Conservation (phyloP, 352 stramenopile genomes). For the Phytophthora sp. region DNA sequence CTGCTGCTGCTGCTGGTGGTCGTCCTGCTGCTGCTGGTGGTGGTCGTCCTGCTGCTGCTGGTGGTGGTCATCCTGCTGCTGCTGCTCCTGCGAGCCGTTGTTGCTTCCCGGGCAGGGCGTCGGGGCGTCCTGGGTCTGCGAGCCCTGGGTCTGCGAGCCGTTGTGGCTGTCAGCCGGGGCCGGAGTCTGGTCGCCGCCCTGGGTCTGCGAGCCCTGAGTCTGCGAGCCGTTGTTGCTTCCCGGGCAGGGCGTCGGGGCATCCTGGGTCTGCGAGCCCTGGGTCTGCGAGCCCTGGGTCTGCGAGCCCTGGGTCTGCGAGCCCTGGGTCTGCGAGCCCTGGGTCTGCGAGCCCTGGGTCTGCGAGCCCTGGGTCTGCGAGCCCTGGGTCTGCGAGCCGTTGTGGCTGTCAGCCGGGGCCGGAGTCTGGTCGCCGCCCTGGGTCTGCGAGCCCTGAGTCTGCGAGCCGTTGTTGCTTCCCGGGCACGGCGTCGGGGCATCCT, state of each 20-base stretch:
- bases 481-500: constrained; percentile 1
- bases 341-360: too few species aligned
- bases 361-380: too few species aligned
- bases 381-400: not conserved
- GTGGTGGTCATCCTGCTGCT: constrained; percentile 5
- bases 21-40: constrained; percentile 6
- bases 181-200: constrained; percentile 6
- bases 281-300: too few species aligned
- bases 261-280: too few species aligned
- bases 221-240: constrained; percentile 12
- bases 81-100: constrained; percentile 9
- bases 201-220: constrained; percentile 1
- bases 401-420: constrained; percentile 3
- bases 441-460: constrained; percentile 6
- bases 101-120: constrained; percentile 8
- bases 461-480: constrained; percentile 13
- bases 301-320: too few species aligned
- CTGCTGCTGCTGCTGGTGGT: constrained; percentile 12
- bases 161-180: constrained; percentile 3
- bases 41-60: constrained; percentile 6
- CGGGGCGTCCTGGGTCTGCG: not conserved
- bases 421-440: constrained; percentile 2
- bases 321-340: too few species aligned
- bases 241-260: constrained; percentile 9
- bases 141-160: not conserved